These are phyloP conservation scores for Cytospora piceicola DNA, from an alignment of 2,329 filamentous ascomycete species.

Conservation along the genomic window DNA sequence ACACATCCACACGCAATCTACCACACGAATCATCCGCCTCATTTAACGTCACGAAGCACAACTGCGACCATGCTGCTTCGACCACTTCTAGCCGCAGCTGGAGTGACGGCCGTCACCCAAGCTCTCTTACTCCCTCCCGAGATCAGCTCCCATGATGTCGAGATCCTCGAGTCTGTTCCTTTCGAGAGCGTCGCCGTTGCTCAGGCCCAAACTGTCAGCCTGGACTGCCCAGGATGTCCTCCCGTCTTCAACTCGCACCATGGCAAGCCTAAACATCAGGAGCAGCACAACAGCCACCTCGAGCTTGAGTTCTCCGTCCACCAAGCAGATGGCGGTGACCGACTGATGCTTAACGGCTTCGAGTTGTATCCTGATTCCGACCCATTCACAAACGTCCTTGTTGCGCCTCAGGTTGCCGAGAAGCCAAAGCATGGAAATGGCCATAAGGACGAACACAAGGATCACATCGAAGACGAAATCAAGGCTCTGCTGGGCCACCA, in stretches of 20 bases:
- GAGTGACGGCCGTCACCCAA: slow-evolving; percentile 41
- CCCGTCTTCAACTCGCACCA: slow-evolving; percentile 40
- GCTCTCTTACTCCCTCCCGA: slow-evolving; percentile 61
- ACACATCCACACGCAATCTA: background rate
- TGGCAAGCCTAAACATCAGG: slow-evolving; percentile 35
- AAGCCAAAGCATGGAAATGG: slow-evolving; percentile 35
- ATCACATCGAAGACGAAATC: slow-evolving; percentile 30
- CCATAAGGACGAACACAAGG: slow-evolving; percentile 36
- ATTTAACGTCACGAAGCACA: background rate
- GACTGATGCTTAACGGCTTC: slow-evolving; percentile 62
- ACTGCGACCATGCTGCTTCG: slow-evolving; percentile 43
- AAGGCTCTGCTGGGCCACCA: slow-evolving; percentile 33
- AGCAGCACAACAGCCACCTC: slow-evolving; percentile 46
- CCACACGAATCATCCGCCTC: background rate
- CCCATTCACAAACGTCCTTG: slow-evolving; percentile 48
- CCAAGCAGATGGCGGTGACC: slow-evolving; percentile 46
- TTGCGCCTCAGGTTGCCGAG: slow-evolving; percentile 50
- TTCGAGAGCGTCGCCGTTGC: slow-evolving; percentile 41
- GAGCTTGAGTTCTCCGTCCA: slow-evolving; percentile 60
- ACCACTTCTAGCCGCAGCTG: slow-evolving; percentile 49
- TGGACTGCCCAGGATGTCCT: slow-evolving; percentile 60
- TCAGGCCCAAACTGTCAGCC: slow-evolving; percentile 47
- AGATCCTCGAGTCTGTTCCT: slow-evolving; percentile 46
- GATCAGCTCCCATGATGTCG: slow-evolving; percentile 47
- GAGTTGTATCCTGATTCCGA: slow-evolving; percentile 62